These are phyloP conservation scores for Exidia glandulosa DNA, from an alignment of 768 basidiomycete species.

Conservation along the genomic window DNA sequence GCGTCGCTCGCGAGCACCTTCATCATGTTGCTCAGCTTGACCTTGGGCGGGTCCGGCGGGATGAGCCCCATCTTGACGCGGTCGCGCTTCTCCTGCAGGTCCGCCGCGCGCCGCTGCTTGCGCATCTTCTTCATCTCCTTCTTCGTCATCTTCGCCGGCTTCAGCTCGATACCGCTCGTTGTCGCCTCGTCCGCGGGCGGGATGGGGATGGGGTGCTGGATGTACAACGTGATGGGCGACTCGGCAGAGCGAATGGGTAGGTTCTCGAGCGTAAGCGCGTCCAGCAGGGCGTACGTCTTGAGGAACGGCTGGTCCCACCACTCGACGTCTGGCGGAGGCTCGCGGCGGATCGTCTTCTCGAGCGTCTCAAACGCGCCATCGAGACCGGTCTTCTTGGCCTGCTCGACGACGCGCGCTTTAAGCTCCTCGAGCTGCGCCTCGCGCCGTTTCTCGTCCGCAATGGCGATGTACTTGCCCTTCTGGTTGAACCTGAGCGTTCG, in stretches of 20 bases:
- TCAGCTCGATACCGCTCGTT: slow-evolving; percentile 64
- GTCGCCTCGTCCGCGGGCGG: slow-evolving; percentile 64
- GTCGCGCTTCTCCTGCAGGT: slow-evolving; percentile 89
- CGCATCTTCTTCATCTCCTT: slow-evolving; percentile 92
- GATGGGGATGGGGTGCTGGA: slow-evolving; percentile 96
- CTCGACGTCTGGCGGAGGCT: slow-evolving; percentile 79
- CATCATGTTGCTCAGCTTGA: slow-evolving; percentile 87
- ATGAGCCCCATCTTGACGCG: slow-evolving; percentile 91
- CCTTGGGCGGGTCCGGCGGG: slow-evolving; percentile 93
- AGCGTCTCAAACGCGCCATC: slow-evolving; percentile 87
- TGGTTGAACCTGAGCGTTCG: slow-evolving; percentile 77
- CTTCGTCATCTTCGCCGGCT: slow-evolving; percentile 86
- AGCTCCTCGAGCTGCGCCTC: slow-evolving; percentile 77
- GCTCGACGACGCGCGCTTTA: slow-evolving; percentile 87
- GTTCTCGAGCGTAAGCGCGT: slow-evolving; percentile 35
- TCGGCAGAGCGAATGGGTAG: slow-evolving; percentile 54
- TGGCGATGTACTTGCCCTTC: slow-evolving; percentile 68
- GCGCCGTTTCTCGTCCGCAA: slow-evolving; percentile 32
- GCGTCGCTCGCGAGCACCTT: slow-evolving; percentile 94
- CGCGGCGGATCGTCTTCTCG: slow-evolving; percentile 82
- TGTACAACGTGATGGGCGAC: slow-evolving; percentile 78
- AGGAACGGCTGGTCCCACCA: slow-evolving; percentile 96
- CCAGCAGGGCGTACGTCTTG: slow-evolving; percentile 68
- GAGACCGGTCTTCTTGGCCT: slow-evolving; percentile 84
- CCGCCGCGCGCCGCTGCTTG: slow-evolving; percentile 75